Evolutionary conservation across 2,329 filamentous ascomycete species (phyloP), one percentile per base, ranked within the genome.

Genomic region (Trichothecium roseum): DNA sequence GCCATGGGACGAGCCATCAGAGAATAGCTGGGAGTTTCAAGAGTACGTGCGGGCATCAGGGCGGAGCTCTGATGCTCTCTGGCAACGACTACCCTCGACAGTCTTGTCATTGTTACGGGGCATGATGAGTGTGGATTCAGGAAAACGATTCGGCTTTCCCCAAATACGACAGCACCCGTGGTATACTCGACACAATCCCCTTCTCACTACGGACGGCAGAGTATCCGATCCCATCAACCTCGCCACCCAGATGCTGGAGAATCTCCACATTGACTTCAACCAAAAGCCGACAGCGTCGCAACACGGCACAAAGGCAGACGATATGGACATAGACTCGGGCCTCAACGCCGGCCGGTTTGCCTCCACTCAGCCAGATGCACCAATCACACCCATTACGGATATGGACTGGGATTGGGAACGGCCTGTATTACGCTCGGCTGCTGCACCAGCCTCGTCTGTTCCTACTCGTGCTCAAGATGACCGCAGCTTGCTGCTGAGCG

Each of bases 191-290:
- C 69, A 69, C 40, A 98, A 96, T 56, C 72, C 69, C 22, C 80
- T 87, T 48, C 69, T 96, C 34, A 77, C 78, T 4, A 52, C 72
- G 1, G 80, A 87, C 41, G 89, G 89, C 45, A 76, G 70, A 43
- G 71, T 88, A 24, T 73, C 73, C 9, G 85, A 96, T 49, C 84
- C 85, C 1, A 66, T 96, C 42, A 75, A 78, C 37, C 69, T 98
- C 32, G 91, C 91, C n/a, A 94, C 91, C 0, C 79, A 85, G 52
- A 94, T 98, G 85, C 79, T 98, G 37, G 85, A 94, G 54, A 83
- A 78, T 37, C 74, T 98, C 13, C 83, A 77, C 43, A 94, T 98
- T 54, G 84, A 95, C 57, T 88, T 96, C 52, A 78, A 70, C 36
- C 74, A 82, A 47, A 67, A 75, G 40, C 77, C 81, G 2, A 65